Conservation (phyloP, 106 monocot species). For the Posidonia australis region DNA sequence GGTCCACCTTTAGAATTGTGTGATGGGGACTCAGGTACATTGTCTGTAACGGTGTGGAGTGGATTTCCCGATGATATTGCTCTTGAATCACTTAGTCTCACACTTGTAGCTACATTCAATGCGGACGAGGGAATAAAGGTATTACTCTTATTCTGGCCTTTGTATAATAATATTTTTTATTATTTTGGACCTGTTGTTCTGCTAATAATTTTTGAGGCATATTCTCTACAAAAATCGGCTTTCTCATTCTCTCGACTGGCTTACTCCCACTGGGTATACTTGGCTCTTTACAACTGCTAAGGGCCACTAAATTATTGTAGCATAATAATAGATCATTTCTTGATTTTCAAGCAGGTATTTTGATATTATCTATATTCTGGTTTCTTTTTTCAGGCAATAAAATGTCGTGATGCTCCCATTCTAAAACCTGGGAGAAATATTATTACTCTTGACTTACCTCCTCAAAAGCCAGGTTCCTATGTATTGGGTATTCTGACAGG, state of each 20-base stretch:
- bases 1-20: slow-evolving; percentile 81
- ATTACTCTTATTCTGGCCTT: slow-evolving; percentile 6
- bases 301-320: too few species aligned
- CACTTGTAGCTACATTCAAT: slow-evolving; percentile 57
- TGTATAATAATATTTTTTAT: neutral
- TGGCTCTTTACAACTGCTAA: too few species aligned
- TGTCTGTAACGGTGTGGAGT: slow-evolving; percentile 86
- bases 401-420: slow-evolving; percentile 44
- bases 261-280: neutral
- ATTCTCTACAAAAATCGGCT: neutral
- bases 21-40: slow-evolving; percentile 80
- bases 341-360: neutral
- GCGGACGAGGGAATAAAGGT: slow-evolving; percentile 92
- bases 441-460: slow-evolving; percentile 64
- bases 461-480: slow-evolving; percentile 89
- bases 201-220: neutral
- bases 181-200: neutral
- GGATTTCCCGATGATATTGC: slow-evolving; percentile 92
- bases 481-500: slow-evolving; percentile 90
- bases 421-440: slow-evolving; percentile 78
- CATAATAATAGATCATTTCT: too few species aligned
- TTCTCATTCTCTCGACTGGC: too few species aligned
- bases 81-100: slow-evolving; percentile 84
- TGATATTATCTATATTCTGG: neutral
- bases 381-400: slow-evolving; percentile 42